phyloP scores from a whole-genome alignment of 805 yeast genomes.

The Lachancea sp. region DNA sequence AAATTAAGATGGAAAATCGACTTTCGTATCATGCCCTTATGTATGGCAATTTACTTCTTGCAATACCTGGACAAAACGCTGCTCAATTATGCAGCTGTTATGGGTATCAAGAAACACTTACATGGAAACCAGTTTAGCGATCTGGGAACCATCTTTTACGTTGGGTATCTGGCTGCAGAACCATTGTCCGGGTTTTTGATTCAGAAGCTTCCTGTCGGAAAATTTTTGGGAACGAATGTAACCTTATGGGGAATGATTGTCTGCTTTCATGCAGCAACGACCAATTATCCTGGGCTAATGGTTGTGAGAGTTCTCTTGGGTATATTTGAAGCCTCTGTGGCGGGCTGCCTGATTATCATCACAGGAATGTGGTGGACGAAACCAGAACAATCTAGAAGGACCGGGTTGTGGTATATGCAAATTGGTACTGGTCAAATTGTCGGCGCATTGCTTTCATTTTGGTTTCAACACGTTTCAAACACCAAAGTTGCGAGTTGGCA shows the following conservation, averaged over 20 bases:
- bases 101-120: constrained; percentile 42
- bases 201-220: neutral
- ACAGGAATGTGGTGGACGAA: constrained; percentile 54
- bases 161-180: constrained; percentile 59
- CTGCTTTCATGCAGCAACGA: neutral
- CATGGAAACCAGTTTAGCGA: constrained; percentile 40
- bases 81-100: constrained; percentile 45
- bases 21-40: constrained; percentile 43
- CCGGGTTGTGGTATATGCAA: constrained; percentile 40
- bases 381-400: constrained; percentile 39
- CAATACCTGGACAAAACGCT: constrained; percentile 59
- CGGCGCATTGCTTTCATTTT: constrained; percentile 56
- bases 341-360: constrained; percentile 51
- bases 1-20: constrained; percentile 44
- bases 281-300: constrained; percentile 40
- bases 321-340: constrained; percentile 45
- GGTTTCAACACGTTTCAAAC: no score
- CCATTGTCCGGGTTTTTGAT: constrained; percentile 33
- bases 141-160: constrained; percentile 52
- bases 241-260: neutral
- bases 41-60: constrained; percentile 42
- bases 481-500: no score
- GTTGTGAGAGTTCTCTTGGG: constrained; percentile 46
- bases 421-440: constrained; percentile 42
- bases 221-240: neutral